A percentile compares a stretch with the other conserved stretches of the same genome.
phyloP scores from a whole-genome alignment of 208 protist genomes.

The Tritrichomonas musculus region DNA sequence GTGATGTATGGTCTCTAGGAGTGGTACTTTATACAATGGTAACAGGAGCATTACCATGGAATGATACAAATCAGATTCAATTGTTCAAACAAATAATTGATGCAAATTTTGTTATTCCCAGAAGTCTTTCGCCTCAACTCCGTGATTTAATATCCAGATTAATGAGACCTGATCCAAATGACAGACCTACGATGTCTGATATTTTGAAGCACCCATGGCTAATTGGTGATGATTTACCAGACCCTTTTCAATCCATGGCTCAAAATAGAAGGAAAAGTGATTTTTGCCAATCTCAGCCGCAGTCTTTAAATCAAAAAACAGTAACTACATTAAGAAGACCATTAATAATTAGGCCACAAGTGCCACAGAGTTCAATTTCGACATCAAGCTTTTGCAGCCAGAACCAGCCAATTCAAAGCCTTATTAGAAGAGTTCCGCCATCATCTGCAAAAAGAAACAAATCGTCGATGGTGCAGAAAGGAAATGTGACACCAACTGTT shows the following conservation, averaged over 20 bases:
- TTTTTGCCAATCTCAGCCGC: too few relatives aligned
- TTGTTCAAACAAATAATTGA: not conserved
- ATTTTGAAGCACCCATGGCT: not conserved
- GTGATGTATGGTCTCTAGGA: conserved; percentile 9
- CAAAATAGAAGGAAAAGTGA: too few relatives aligned
- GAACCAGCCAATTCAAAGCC: too few relatives aligned
- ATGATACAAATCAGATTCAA: not conserved
- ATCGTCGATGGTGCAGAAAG: too few relatives aligned
- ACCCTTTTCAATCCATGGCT: not conserved
- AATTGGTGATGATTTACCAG: not conserved
- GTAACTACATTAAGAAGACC: too few relatives aligned
- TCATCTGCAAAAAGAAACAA: too few relatives aligned
- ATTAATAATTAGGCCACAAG: too few relatives aligned
- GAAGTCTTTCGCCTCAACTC: not conserved
- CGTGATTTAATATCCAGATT: not conserved
- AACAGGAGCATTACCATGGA: not conserved
- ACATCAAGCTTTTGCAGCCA: too few relatives aligned
- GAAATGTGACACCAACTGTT: too few relatives aligned
- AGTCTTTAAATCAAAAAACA: too few relatives aligned
- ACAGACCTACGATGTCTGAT: not conserved
- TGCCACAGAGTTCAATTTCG: too few relatives aligned
- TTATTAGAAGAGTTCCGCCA: too few relatives aligned
- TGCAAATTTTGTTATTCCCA: not conserved
- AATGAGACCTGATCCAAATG: not conserved
- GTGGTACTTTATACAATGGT: not conserved